These are phyloP conservation scores for Suillus occidentalis DNA, from an alignment of 768 basidiomycete genomes.

Conservation along the genomic window DNA sequence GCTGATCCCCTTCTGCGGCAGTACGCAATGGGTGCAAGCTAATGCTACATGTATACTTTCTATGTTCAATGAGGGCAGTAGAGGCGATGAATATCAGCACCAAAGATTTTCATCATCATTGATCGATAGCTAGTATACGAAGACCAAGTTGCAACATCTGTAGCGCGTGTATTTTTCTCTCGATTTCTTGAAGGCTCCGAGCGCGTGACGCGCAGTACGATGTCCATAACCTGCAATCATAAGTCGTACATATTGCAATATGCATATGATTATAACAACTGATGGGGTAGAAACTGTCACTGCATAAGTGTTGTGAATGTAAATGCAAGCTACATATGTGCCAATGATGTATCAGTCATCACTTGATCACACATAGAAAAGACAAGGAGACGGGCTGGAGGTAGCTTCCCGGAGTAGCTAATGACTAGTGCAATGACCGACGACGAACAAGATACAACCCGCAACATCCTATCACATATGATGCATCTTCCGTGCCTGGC, in stretches of 20 bases:
- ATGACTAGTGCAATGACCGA: neutral
- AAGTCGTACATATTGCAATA: neutral
- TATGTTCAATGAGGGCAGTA: too few species aligned
- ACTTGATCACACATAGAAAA: neutral
- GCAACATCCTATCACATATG: neutral
- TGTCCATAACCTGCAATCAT: neutral
- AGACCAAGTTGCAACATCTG: too few species aligned
- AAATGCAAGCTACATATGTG: neutral
- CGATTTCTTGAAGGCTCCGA: too few species aligned
- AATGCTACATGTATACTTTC: too few species aligned
- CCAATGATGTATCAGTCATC: neutral
- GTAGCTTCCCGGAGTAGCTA: neutral
- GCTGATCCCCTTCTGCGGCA: too few species aligned
- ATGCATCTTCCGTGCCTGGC: neutral
- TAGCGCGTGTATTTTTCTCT: too few species aligned
- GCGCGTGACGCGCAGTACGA: neutral
- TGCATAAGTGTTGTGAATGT: neutral
- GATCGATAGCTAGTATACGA: too few species aligned
- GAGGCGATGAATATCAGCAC: too few species aligned
- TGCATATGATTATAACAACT: neutral
- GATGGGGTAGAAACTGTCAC: neutral
- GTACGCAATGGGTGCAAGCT: too few species aligned
- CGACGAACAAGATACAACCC: neutral
- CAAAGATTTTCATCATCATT: too few species aligned
- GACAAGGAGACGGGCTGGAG: neutral